Evolutionary conservation across 768 basidiomycete genomes (phyloP).

Genomic region (Amanita brunnescens): DNA sequence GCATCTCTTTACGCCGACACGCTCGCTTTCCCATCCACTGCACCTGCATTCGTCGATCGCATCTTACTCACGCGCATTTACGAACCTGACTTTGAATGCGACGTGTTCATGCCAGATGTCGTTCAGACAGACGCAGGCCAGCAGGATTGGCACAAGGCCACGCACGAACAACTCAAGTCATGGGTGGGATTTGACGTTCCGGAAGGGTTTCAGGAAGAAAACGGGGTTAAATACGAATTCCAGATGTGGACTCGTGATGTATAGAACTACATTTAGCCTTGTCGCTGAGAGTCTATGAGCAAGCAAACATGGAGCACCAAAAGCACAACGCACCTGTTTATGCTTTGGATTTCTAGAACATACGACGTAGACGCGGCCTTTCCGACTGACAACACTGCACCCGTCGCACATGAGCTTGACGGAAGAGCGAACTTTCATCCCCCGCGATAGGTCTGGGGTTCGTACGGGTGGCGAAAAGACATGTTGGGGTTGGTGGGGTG

Average conservation of each 20-base stretch:
- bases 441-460: conserved; percentile 41
- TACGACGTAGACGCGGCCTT: conserved; percentile 87
- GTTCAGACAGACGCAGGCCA: conserved; percentile 21
- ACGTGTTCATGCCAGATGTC: conserved; percentile 81
- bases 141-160: conserved; percentile 53
- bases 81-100: conserved; percentile 73
- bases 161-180: conserved; percentile 52
- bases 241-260: conserved; percentile 82
- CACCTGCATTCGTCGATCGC: conserved; percentile 50
- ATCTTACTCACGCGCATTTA: conserved; percentile 82
- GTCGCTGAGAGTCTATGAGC: conserved; percentile 38
- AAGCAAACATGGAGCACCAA: not conserved
- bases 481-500: conserved; percentile 25
- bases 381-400: conserved; percentile 80
- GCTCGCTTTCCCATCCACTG: conserved; percentile 33
- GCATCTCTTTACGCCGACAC: conserved; percentile 71
- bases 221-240: conserved; percentile 79
- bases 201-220: conserved; percentile 70
- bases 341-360: conserved; percentile 95
- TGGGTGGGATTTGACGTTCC: conserved; percentile 83
- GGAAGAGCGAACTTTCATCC: conserved; percentile 95
- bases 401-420: conserved; percentile 95
- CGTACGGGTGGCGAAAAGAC: conserved; percentile 15
- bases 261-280: conserved; percentile 38
- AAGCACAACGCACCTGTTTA: conserved; percentile 67